Conservation (phyloP, 495 filamentous ascomycete species). For the Tuber indicum region DNA sequence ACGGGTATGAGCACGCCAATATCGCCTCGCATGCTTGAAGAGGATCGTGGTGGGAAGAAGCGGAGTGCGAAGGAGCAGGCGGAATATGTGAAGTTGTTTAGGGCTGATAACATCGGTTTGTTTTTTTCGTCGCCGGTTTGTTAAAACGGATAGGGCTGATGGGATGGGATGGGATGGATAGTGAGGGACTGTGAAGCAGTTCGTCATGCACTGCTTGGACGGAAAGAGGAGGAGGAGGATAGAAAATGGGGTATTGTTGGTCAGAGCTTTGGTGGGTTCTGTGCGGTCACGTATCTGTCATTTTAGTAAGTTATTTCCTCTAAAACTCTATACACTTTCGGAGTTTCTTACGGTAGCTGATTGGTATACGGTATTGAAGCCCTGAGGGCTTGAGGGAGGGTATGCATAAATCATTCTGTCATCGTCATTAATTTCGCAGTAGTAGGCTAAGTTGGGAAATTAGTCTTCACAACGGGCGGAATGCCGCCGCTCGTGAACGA, state of each 20-base stretch:
- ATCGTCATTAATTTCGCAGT: not conserved
- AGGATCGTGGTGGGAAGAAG: constrained; percentile 42
- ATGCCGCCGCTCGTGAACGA: constrained; percentile 65
- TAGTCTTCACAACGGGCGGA: constrained; percentile 72
- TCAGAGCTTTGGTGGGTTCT: constrained; percentile 91
- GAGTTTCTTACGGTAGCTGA: not conserved
- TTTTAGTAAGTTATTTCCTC: constrained; percentile 50
- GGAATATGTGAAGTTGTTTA: constrained; percentile 74
- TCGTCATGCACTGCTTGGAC: constrained; percentile 56
- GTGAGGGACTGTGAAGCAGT: constrained; percentile 87
- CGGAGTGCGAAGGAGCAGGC: constrained; percentile 54
- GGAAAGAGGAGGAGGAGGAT: constrained; percentile 60
- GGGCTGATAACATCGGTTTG: constrained; percentile 69
- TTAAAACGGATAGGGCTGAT: not conserved
- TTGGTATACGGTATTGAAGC: constrained; percentile 35
- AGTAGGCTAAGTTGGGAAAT: not conserved
- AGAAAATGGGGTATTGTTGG: constrained; percentile 77
- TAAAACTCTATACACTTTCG: not conserved
- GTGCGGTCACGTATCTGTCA: constrained; percentile 70
- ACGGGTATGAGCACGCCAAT: constrained; percentile 78
- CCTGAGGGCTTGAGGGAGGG: constrained; percentile 68
- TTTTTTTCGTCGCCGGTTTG: too few species aligned
- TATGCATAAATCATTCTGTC: constrained; percentile 10
- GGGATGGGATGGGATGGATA: constrained; percentile 15
- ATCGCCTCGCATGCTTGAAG: constrained; percentile 59